A percentile compares a stretch with the other conserved stretches of the same genome.
Evolutionary conservation across 306 rosid species (phyloP).

Genomic region (Canavalia gladiata): DNA sequence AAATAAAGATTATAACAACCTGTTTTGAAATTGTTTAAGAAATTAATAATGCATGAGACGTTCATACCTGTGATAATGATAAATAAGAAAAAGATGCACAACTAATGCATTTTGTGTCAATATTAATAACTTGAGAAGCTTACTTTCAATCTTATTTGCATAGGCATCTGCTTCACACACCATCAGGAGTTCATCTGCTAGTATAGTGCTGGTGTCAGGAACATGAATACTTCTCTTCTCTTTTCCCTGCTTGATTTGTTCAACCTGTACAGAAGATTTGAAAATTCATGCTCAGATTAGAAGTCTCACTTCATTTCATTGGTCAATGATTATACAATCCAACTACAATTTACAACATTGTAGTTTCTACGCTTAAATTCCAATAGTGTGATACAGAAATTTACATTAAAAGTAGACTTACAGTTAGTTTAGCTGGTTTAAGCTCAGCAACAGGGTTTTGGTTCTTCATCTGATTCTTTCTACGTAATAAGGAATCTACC

Average conservation of each 20-base stretch:
- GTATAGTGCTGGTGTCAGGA: no score
- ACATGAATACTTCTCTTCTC: background rate
- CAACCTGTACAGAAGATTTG: constrained; percentile 26
- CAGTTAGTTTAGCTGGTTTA: constrained; percentile 7
- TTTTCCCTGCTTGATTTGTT: background rate
- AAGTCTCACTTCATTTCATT: background rate
- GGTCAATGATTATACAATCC: background rate
- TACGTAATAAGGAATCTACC: constrained; percentile 9
- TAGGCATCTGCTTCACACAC: constrained; percentile 15
- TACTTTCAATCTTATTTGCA: background rate
- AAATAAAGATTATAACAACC: background rate
- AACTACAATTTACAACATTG: background rate
- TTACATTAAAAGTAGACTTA: background rate
- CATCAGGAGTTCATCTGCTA: constrained; percentile 7
- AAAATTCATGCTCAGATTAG: background rate
- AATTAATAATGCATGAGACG: background rate
- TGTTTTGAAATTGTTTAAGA: background rate
- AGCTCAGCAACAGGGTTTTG: background rate
- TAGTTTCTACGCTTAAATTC: background rate
- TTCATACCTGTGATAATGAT: background rate
- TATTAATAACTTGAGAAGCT: background rate
- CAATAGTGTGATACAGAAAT: background rate
- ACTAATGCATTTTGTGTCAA: background rate
- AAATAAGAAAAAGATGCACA: background rate
- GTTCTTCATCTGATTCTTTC: background rate